phyloP scores from a whole-genome alignment of 306 rosid species.

The Chamaecrista fasciculata region DNA sequence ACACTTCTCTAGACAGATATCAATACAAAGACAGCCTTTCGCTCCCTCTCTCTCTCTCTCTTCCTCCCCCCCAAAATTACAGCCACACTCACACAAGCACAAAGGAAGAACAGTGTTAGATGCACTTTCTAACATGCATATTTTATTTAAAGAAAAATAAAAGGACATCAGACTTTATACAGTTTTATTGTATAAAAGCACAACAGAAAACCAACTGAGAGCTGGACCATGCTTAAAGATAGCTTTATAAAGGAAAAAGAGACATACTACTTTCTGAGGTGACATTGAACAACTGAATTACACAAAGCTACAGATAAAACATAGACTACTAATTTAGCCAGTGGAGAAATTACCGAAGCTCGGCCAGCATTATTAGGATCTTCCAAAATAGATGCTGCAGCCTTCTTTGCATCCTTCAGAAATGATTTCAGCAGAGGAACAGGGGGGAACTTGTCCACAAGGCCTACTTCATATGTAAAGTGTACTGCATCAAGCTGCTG shows the following conservation, averaged over 20 bases:
- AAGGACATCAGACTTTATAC: background rate
- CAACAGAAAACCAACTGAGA: background rate
- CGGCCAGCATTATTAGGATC: conserved; percentile 88
- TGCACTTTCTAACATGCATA: conserved; percentile 11
- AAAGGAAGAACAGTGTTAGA: background rate
- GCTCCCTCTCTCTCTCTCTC: background rate
- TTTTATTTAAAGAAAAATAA: background rate
- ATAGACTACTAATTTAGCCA: background rate
- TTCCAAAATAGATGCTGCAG: conserved; percentile 84
- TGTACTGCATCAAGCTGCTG: conserved; percentile 99
- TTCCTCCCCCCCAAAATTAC: background rate
- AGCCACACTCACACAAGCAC: background rate
- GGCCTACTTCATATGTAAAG: conserved; percentile 90
- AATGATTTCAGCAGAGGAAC: conserved; percentile 86
- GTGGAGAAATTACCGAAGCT: conserved; percentile 65
- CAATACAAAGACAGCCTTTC: background rate
- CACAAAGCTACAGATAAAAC: background rate
- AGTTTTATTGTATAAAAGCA: conserved; percentile 15
- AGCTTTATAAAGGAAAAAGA: conserved; percentile 8
- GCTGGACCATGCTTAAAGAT: conserved; percentile 2
- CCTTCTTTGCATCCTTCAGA: conserved; percentile 91
- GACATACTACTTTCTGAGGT: background rate
- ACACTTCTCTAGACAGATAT: conserved; percentile 18
- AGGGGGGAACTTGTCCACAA: conserved; percentile 78
- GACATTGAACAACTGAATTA: background rate